These are phyloP conservation scores for Sequoiadendron giganteum DNA, from an alignment of 75 land plant genomes.

Conservation along the genomic window DNA sequence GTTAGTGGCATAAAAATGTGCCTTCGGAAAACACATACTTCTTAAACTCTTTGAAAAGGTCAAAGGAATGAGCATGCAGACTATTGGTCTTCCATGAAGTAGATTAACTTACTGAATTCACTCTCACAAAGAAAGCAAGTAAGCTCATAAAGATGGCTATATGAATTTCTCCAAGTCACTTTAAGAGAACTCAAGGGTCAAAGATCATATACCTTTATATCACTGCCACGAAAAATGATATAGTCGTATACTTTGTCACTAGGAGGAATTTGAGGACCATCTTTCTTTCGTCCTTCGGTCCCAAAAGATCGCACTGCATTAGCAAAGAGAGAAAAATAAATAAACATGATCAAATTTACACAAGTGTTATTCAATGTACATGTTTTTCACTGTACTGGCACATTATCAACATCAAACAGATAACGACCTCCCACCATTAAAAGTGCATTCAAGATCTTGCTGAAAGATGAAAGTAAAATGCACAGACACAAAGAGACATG, in stretches of 20 bases:
- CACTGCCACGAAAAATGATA: constrained; percentile 48
- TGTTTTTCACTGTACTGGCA: neutral
- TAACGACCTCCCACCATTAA: neutral
- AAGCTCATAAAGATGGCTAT: neutral
- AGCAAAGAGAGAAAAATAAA: neutral
- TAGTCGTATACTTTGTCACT: constrained; percentile 55
- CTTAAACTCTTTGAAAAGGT: neutral
- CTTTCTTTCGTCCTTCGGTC: constrained; percentile 53
- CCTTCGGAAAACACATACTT: neutral
- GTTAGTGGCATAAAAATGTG: neutral
- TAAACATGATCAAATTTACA: neutral
- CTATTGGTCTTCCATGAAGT: neutral
- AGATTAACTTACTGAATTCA: neutral
- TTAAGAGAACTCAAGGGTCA: neutral
- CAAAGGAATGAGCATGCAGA: neutral
- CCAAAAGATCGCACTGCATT: constrained; percentile 50
- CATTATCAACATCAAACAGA: neutral
- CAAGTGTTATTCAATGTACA: neutral
- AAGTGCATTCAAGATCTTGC: neutral
- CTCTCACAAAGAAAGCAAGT: neutral
- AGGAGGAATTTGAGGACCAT: constrained; percentile 48
- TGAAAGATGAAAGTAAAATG: neutral
- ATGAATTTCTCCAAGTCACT: constrained; percentile 1
- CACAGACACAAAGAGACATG: neutral
- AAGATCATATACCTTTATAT: constrained; percentile 37